A percentile compares a stretch with the other conserved stretches of the same genome.
Evolutionary conservation across 2,329 filamentous ascomycete genomes (phyloP).

Genomic region (Colletotrichum simmondsii): DNA sequence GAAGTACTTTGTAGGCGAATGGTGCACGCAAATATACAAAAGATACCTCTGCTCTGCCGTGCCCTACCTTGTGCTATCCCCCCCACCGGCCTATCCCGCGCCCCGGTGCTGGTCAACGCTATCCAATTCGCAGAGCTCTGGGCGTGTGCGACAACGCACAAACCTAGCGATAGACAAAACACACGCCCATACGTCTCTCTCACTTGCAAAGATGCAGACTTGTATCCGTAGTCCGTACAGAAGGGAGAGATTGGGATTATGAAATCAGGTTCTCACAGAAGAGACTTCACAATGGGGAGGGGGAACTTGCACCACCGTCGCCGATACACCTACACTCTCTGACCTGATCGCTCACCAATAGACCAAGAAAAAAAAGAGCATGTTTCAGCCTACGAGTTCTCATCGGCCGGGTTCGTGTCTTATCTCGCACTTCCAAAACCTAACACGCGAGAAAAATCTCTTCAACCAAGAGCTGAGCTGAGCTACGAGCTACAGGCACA

Average conservation of each 20-base stretch:
- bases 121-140: conserved; percentile 17
- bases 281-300: neutral
- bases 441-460: neutral
- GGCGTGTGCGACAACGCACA: conserved; percentile 5
- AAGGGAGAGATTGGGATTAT: neutral
- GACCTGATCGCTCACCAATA: neutral
- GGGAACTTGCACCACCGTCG: neutral
- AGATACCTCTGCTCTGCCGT: neutral
- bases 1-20: neutral
- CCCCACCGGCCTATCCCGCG: conserved; percentile 14
- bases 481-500: neutral
- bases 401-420: neutral
- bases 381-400: neutral
- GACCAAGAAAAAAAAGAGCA: neutral
- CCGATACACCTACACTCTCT: neutral
- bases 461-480: neutral
- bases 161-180: neutral
- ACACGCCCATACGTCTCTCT: neutral
- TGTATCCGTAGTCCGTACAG: neutral
- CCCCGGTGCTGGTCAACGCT: neutral
- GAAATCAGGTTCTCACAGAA: neutral
- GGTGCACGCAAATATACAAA: neutral
- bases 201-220: neutral
- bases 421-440: neutral
- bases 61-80: neutral